phyloP scores from a whole-genome alignment of 2,329 filamentous ascomycete genomes.

The Fonsecaea erecta region DNA sequence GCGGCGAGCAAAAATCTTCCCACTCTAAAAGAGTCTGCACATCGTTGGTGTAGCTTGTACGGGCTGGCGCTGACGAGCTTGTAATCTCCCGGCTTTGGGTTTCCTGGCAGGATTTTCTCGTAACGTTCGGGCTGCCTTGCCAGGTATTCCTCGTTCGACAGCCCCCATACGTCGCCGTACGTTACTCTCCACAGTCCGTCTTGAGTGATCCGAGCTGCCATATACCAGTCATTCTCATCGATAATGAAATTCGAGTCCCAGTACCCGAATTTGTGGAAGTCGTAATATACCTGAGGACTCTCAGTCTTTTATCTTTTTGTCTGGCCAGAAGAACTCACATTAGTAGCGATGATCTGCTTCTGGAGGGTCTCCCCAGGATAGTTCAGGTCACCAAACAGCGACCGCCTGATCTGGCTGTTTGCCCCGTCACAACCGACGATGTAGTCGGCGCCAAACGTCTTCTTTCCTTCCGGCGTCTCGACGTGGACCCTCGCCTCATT shows the following conservation, averaged over 20 bases:
- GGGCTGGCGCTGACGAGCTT: conserved; percentile 62
- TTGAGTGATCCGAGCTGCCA: conserved; percentile 64
- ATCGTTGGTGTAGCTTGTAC: conserved; percentile 67
- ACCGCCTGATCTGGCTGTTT: conserved; percentile 47
- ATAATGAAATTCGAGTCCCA: conserved; percentile 56
- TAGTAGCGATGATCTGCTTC: conserved; percentile 35
- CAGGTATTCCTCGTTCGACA: conserved; percentile 60
- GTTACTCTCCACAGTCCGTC: conserved; percentile 68
- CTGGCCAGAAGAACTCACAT: conserved; percentile 20
- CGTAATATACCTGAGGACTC: conserved; percentile 27
- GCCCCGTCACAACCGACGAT: conserved; percentile 53
- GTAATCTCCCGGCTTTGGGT: conserved; percentile 64
- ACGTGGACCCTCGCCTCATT: conserved; percentile 30
- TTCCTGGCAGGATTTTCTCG: conserved; percentile 62
- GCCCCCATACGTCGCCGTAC: conserved; percentile 62
- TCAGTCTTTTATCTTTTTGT: neutral
- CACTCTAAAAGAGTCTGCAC: conserved; percentile 61
- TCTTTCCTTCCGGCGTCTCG: conserved; percentile 20
- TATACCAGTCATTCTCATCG: conserved; percentile 64
- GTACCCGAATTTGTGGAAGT: conserved; percentile 33
- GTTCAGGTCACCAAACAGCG: conserved; percentile 33
- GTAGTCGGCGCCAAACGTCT: conserved; percentile 40
- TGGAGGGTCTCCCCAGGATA: conserved; percentile 34
- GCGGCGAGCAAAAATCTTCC: conserved; percentile 63
- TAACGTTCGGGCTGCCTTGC: conserved; percentile 61